Evolutionary conservation across 306 rosid species (phyloP).

Genomic region (Gastrolobium bilobum): DNA sequence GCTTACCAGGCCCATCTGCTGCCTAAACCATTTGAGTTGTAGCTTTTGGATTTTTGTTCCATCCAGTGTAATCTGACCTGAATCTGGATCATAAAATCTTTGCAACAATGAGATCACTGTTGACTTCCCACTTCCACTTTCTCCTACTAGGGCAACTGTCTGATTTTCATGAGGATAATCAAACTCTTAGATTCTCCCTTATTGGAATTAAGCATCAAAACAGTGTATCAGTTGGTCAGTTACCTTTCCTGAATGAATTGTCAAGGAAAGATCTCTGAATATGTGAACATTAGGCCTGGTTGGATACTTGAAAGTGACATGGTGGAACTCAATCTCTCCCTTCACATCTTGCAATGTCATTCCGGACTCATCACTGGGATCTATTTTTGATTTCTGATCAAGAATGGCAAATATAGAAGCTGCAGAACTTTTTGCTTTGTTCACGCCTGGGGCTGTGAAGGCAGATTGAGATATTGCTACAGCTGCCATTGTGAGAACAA

Average conservation of each 20-base stretch:
- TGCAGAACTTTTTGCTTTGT: constrained; percentile 66
- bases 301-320: constrained; percentile 81
- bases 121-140: constrained; percentile 91
- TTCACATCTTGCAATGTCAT: constrained; percentile 58
- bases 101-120: constrained; percentile 79
- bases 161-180: constrained; percentile 45
- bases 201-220: not conserved
- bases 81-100: constrained; percentile 77
- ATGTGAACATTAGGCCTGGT: constrained; percentile 68
- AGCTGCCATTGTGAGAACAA: constrained; percentile 66
- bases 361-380: constrained; percentile 67
- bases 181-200: constrained; percentile 41
- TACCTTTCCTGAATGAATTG: constrained; percentile 79
- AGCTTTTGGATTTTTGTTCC: constrained; percentile 68
- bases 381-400: constrained; percentile 67
- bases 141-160: constrained; percentile 90
- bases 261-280: constrained; percentile 69
- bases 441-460: constrained; percentile 62
- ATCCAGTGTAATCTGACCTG: constrained; percentile 74
- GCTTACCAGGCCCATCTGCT: constrained; percentile 82
- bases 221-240: not conserved
- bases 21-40: constrained; percentile 79
- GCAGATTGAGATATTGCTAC: constrained; percentile 65
- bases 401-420: constrained; percentile 78
- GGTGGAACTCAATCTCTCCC: constrained; percentile 68